Base-by-base conservation (phyloP, 2,329 filamentous ascomycete genomes). In the Fusarium sp. region DNA sequence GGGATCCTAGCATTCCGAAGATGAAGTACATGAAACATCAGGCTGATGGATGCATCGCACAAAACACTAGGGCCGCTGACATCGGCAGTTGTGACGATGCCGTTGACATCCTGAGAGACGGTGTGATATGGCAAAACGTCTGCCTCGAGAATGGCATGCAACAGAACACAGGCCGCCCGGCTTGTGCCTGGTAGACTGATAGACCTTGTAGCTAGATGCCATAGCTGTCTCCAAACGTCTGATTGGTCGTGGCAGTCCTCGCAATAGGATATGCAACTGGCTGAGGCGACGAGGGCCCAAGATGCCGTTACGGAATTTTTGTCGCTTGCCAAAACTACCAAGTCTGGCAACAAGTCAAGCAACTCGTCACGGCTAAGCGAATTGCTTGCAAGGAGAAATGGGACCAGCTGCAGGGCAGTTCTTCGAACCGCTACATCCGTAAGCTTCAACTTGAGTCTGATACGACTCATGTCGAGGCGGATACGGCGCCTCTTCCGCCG, bases 211-310 rank as follows among this genome's bases (percentile, higher is more conserved):
- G 93, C 91, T 10, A 94, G 85, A 74, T 95, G 92, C 94, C 95
- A 98, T 20, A 92, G 82, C 67, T 93, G 90, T 67, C 88, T 87
- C 95, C 95, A 98, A 31, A 85, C 82, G 1, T 82, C 81, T 45
- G 57, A 24, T 39, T 78, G 73, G 78, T 74, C 67, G 82, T 83
- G 13, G 91, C 79, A 50, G 79, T 66, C 45, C 39, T 75, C 72
- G 6, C 68, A 67, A 45, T 67, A 76, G 16, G 71, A 64, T 13
- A 79, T 80, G 50, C 81, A 85, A 64, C 84, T 85, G 72, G 94
- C 87, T 79, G 95, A 90, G n/a, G 92, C 92, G 62, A 98, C 82
- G 85, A 97, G 91, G 20, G 95, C 92, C 97, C 97, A 99, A 0
- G 92, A 94, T 9, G 92, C 89, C 45, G 92, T 85, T 10, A 83